phyloP scores from a whole-genome alignment of 441 rosid species.

The Gossypium davidsonii region DNA sequence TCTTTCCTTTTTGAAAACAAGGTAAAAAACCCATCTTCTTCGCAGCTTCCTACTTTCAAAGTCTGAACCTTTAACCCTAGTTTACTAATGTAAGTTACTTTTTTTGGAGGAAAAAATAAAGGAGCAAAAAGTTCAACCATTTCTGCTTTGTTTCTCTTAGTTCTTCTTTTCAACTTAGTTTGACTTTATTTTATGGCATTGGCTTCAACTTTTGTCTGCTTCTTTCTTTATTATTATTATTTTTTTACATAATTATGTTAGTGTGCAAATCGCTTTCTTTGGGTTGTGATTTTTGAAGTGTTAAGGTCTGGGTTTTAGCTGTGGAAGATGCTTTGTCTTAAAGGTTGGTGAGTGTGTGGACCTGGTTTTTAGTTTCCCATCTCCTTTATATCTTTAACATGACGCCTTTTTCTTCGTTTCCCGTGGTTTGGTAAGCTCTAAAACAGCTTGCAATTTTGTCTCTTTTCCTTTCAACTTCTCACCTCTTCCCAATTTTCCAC shows the following conservation, averaged over 20 bases:
- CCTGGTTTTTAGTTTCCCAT: conserved; percentile 31
- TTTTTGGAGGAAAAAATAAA: not conserved
- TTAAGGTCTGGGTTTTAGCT: conserved; percentile 13
- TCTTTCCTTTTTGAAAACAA: not conserved
- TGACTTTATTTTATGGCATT: conserved; percentile 22
- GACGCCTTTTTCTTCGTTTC: conserved; percentile 38
- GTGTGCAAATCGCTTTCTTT: not conserved
- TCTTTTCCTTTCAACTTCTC: conserved; percentile 28
- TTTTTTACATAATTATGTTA: not conserved
- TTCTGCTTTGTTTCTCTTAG: not conserved
- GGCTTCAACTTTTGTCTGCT: conserved; percentile 14
- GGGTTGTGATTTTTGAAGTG: conserved; percentile 12
- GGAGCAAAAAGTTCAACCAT: not conserved
- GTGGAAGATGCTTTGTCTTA: conserved; percentile 38
- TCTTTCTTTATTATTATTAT: not conserved
- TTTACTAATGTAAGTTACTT: conserved; percentile 23
- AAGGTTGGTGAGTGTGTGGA: conserved; percentile 57
- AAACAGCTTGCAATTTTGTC: conserved; percentile 43
- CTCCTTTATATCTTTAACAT: conserved; percentile 33
- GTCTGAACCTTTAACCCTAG: conserved; percentile 15
- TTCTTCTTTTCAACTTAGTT: conserved; percentile 16
- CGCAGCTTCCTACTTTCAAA: not conserved
- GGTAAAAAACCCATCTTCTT: conserved; percentile 5
- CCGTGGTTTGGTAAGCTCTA: conserved; percentile 54
- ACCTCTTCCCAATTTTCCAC: conserved; percentile 19